These are phyloP conservation scores for Botryotinia globosa DNA, from an alignment of 2,329 filamentous ascomycete species.

Conservation along the genomic window DNA sequence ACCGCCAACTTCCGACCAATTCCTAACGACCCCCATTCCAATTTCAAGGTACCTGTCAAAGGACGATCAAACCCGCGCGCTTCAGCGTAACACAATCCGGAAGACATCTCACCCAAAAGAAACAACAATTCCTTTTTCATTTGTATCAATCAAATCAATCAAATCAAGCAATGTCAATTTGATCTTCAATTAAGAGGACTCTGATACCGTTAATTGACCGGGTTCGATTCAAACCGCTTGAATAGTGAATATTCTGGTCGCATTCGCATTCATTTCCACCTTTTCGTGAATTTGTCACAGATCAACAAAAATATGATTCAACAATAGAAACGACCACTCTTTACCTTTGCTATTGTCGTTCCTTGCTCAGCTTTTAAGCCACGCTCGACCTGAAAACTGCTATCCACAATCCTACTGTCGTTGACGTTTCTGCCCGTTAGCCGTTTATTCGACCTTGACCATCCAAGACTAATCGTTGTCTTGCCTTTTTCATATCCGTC, in stretches of 20 bases:
- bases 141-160: background rate
- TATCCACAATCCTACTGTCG: constrained; percentile 4
- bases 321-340: constrained; percentile 2
- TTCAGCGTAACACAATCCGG: background rate
- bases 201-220: background rate
- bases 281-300: constrained; percentile 1
- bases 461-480: constrained; percentile 5
- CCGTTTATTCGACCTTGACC: background rate
- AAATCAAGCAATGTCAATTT: background rate
- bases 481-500: background rate
- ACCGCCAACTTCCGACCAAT: background rate
- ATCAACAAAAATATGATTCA: background rate
- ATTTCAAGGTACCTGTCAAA: background rate
- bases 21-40: background rate
- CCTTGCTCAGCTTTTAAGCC: constrained; percentile 5
- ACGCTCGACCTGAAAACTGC: background rate
- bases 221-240: background rate
- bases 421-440: background rate
- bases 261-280: background rate
- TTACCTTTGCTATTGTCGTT: constrained; percentile 3
- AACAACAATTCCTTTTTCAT: background rate
- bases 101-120: background rate
- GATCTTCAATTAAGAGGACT: background rate
- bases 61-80: constrained; percentile 18
- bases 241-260: background rate